Percentiles rank a stretch among this genome's conserved stretches.
Conservation (phyloP, 73 alveolate species). For the Paramecium sonneborni region DNA sequence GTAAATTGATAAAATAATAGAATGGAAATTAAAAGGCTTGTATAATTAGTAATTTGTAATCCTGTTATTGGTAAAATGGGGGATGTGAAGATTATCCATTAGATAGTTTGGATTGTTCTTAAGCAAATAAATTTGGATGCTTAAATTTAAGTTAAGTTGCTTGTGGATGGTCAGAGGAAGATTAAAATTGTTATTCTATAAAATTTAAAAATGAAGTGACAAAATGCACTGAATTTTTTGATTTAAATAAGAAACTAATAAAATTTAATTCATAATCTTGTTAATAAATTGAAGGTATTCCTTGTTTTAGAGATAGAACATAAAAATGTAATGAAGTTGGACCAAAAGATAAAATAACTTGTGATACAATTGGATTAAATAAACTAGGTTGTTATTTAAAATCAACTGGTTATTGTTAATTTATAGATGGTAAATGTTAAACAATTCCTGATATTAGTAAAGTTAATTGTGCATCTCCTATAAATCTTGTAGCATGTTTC, state of each 20-base stretch:
- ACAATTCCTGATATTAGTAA: background rate
- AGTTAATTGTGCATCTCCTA: background rate
- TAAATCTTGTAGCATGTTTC: background rate
- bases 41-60: background rate
- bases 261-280: background rate
- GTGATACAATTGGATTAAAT: conserved; percentile 23
- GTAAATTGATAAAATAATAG: background rate
- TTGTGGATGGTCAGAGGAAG: conserved; percentile 16
- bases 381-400: background rate
- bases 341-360: background rate
- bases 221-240: background rate
- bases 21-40: background rate
- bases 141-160: background rate
- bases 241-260: background rate
- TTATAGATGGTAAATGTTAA: background rate
- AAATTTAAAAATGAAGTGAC: background rate
- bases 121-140: background rate
- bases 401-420: conserved; percentile 10
- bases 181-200: background rate
- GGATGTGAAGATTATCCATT: background rate
- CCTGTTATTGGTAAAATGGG: background rate
- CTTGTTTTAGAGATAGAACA: conserved; percentile 11
- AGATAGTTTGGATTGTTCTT: background rate
- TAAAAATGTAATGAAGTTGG: background rate
- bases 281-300: background rate